These are phyloP conservation scores for Kwoniella pini DNA, from an alignment of 768 basidiomycete species.

Conservation along the genomic window DNA sequence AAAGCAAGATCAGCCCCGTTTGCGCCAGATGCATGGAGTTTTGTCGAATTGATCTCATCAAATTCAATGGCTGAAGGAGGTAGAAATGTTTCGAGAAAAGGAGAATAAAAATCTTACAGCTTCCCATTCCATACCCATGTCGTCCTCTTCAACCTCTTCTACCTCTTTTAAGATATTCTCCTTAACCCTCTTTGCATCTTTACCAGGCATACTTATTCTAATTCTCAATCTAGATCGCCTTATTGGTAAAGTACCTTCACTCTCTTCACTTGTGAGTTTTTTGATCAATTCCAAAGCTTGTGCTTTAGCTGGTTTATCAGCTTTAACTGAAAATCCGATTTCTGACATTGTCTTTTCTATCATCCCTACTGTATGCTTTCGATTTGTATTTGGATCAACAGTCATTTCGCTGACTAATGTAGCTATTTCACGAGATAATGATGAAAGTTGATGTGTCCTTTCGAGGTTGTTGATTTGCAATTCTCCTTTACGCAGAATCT, in stretches of 20 bases:
- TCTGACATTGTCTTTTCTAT: constrained; percentile 98
- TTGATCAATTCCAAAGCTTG: constrained; percentile 60
- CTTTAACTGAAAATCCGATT: constrained; percentile 86
- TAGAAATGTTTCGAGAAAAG: not conserved
- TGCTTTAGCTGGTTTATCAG: constrained; percentile 86
- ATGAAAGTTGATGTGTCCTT: constrained; percentile 80
- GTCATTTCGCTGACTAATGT: constrained; percentile 93
- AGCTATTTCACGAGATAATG: constrained; percentile 84
- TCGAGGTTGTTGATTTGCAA: constrained; percentile 97
- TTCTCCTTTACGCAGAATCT: constrained; percentile 96
- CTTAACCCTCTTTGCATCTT: constrained; percentile 68
- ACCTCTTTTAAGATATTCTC: constrained; percentile 71
- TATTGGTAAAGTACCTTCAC: constrained; percentile 65
- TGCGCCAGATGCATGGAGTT: too few relatives aligned
- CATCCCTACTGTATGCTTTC: constrained; percentile 89
- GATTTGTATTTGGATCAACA: constrained; percentile 85
- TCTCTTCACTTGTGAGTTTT: constrained; percentile 24
- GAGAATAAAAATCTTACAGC: constrained; percentile 63
- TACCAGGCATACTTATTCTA: constrained; percentile 70
- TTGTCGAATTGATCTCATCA: too few relatives aligned
- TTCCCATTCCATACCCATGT: constrained; percentile 78
- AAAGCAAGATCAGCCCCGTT: not conserved
- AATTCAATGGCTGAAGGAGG: not conserved
- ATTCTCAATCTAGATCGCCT: constrained; percentile 92
- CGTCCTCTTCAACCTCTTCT: constrained; percentile 81